Evolutionary conservation across 1,284 basidiomycete species (phyloP), one percentile per base, ranked within the genome.

Genomic region (Cryptococcus sp.): DNA sequence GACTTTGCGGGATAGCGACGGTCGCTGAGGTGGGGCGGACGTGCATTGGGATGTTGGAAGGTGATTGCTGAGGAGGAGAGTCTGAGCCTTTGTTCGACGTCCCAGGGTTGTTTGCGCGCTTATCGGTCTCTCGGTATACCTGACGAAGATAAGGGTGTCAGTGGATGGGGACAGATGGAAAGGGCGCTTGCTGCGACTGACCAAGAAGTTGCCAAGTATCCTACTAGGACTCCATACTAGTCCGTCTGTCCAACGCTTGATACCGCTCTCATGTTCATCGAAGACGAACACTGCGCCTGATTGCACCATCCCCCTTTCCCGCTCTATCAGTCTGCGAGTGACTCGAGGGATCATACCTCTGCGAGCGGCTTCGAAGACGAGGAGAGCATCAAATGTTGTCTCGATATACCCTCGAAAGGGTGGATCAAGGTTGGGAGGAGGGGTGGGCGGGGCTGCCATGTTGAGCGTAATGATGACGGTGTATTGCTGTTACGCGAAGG

Each of bases 181-280:
- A 44, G 20, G 38, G 42, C 50, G 20, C 50, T 20, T 35, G 31
- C 7, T 35, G 31, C 11, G 53, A 77, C 81, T 67, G 53, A 83
- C 82, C 39, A 98, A 82, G 75, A 97, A 98, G 80, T 98, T 98
- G 72, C 91, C 91, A 48, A 97, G 82, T 46, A 97, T 80, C 47
- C 76, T 67, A 61, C 72, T 76, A 2, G 83, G 83, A 66, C 81
- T 82, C 95, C 94, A 98, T 71, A 91, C 89, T 75, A 92, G 88
- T 5, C 94, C 94, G 79, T 99, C 94, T 0, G 95, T 99, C 94
- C 95, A 98, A 51, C 95, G 85, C 81, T 96, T 97, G 82, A 99
- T 98, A 40, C 93, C 93, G 70, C 91, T 93, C 79, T 97, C 93
- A 69, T 91, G 88, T 81, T 97, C 94, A 78, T 99, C 93, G 75